Conservation (phyloP, 1,139 yeast species). For the Zygotorulaspora mrakii region DNA sequence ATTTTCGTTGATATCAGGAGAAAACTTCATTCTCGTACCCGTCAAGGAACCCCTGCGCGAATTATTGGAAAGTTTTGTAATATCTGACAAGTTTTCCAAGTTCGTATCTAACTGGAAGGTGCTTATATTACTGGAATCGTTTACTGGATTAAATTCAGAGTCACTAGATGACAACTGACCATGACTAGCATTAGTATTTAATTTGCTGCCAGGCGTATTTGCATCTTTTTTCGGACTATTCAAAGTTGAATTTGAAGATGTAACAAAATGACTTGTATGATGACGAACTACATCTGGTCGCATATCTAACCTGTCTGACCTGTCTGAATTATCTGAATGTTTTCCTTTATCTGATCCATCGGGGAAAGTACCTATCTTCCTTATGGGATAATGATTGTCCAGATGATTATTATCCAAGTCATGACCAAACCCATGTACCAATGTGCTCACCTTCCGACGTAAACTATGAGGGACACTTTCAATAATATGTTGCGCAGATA, state of each 20-base stretch:
- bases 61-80: conserved; percentile 25
- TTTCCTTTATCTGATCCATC: conserved; percentile 1
- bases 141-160: neutral
- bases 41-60: no score
- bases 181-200: neutral
- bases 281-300: conserved; percentile 7
- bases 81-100: conserved; percentile 32
- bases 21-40: no score
- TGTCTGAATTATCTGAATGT: neutral
- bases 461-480: conserved; percentile 16
- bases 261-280: conserved; percentile 5
- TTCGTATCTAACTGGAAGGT: conserved; percentile 32
- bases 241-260: conserved; percentile 8
- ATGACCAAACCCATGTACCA: conserved; percentile 22
- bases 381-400: conserved; percentile 5
- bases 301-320: no score
- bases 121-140: conserved; percentile 6
- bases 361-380: conserved; percentile 6
- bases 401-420: conserved; percentile 8
- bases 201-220: conserved; percentile 4
- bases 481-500: conserved; percentile 7
- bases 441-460: conserved; percentile 23
- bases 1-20: neutral
- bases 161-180: conserved; percentile 1
- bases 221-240: conserved; percentile 9